These are phyloP conservation scores for Kodamaea laetipori DNA, from an alignment of 805 yeast species.

Conservation along the genomic window DNA sequence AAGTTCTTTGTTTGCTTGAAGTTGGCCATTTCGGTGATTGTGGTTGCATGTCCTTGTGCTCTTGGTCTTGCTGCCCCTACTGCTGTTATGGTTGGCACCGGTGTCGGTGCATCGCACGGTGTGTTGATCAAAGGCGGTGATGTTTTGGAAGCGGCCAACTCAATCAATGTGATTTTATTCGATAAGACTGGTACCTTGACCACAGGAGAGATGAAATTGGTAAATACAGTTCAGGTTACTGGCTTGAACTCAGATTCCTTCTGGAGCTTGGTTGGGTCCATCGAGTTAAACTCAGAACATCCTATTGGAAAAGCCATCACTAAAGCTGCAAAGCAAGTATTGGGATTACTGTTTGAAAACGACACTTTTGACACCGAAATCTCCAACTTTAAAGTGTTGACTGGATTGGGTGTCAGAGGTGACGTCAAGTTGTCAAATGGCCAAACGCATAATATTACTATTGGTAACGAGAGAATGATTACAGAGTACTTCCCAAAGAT, in stretches of 20 bases:
- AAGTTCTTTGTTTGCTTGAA: constrained; percentile 68
- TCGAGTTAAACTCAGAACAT: constrained; percentile 79
- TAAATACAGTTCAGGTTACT: constrained; percentile 31
- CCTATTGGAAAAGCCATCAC: constrained; percentile 80
- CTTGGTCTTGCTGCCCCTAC: constrained; percentile 97
- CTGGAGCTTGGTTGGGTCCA: constrained; percentile 58
- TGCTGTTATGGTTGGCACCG: constrained; percentile 98
- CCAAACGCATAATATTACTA: constrained; percentile 31
- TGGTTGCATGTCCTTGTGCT: constrained; percentile 99
- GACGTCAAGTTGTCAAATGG: constrained; percentile 31
- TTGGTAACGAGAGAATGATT: constrained; percentile 58
- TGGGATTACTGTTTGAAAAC: constrained; percentile 33
- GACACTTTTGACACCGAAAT: constrained; percentile 35
- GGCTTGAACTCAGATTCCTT: constrained; percentile 28
- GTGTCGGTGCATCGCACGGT: constrained; percentile 89
- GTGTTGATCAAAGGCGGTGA: constrained; percentile 93
- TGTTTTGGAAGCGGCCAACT: constrained; percentile 71
- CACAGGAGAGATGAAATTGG: constrained; percentile 68
- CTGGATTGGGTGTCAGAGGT: constrained; percentile 52
- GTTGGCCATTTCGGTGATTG: constrained; percentile 86
- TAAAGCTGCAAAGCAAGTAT: constrained; percentile 29
- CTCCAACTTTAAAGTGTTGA: constrained; percentile 35
- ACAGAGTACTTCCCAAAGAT: constrained; percentile 21
- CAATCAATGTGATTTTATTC: constrained; percentile 68
- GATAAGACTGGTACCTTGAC: constrained; percentile 98